Evolutionary conservation across 352 stramenopile genomes (phyloP), one percentile per base, ranked within the genome.

Genomic region (Pythium aquatile): DNA sequence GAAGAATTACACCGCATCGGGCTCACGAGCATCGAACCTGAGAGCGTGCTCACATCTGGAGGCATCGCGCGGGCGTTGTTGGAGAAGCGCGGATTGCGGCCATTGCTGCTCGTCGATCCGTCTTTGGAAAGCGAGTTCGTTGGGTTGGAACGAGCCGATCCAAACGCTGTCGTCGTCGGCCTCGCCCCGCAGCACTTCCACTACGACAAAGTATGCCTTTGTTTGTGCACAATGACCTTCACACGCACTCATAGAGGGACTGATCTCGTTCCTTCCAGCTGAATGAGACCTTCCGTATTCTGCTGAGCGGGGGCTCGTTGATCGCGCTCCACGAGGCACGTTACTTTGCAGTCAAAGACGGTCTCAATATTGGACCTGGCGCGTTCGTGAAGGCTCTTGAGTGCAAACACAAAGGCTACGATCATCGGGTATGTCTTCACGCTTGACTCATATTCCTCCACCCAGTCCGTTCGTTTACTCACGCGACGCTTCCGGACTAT

Each of bases 151-250:
- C 48, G 55, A 40, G 57, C 68, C 3, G 68, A 82, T 53, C 79
- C 79, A 29, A 88, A 84, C 52, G 79, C 76, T 0, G 79, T 87
- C n/a, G 76, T 88, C n/a, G 59, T 88, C 13, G 79, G 76, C 1
- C 55, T 87, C 10, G 76, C 77, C 30, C 77, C 76, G 0, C 61
- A 78, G 17, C 66, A 79, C 8, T 88, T 88, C 61, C 74, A 88
- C 67, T 88, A 88, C 59, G 59, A 74, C 47, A 82, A 76, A 56
- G 79, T 84, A 28, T 42, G 40, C 29, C 26, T 26, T 49, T 13
- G 9, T n/a, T 30, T 26, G 9, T 29, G 44, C n/a, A 17, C 5
- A 0, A 5, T 20, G 29, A 3, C 5, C 17, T 10, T 16, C 17
- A 2, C n/a, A 42, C 13, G 20, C 42, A 30, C 24, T 24, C 33